These are phyloP conservation scores for Cadophora sp. DNA, from an alignment of 2,329 filamentous ascomycete genomes.

Conservation along the genomic window DNA sequence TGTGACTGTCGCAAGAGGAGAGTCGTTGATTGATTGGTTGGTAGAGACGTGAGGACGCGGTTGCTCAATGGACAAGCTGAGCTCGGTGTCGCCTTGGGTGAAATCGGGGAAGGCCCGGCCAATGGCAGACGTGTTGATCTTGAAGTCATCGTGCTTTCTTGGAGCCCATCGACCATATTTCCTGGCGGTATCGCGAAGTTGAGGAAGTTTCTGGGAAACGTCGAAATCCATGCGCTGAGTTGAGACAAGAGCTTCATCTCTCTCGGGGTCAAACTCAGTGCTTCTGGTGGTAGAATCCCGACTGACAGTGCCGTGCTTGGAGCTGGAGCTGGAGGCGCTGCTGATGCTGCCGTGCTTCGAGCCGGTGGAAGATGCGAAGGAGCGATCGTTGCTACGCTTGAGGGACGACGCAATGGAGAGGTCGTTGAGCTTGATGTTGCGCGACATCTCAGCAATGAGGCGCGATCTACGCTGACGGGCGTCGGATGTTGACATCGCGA, in stretches of 20 bases:
- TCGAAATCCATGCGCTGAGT: conserved; percentile 32
- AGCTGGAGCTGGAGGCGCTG: conserved; percentile 40
- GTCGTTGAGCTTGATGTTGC: conserved; percentile 9
- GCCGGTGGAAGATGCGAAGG: conserved; percentile 10
- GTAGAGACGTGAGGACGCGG: conserved; percentile 7
- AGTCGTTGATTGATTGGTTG: background rate
- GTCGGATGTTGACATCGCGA: conserved; percentile 11
- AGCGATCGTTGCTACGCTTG: conserved; percentile 7
- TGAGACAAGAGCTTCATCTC: conserved; percentile 38
- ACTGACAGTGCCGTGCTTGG: conserved; percentile 42
- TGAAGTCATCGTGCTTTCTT: conserved; percentile 47
- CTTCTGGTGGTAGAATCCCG: conserved; percentile 34
- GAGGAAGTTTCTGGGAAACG: conserved; percentile 36
- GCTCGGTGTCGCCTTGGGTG: conserved; percentile 42
- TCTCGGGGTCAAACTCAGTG: conserved; percentile 31
- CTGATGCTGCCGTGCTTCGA: conserved; percentile 7
- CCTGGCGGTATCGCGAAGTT: conserved; percentile 45
- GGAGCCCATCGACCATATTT: conserved; percentile 44
- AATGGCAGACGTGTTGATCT: conserved; percentile 52
- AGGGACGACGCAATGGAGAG: conserved; percentile 4
- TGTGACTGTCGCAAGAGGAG: background rate
- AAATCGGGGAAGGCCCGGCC: conserved; percentile 56
- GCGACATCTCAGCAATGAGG: conserved; percentile 13
- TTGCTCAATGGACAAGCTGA: conserved; percentile 21
- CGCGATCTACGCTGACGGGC: conserved; percentile 10